Percentiles rank a stretch among this genome's conserved stretches.
Conservation (phyloP, 2,329 filamentous ascomycete genomes). For the Xylariaceae sp. region DNA sequence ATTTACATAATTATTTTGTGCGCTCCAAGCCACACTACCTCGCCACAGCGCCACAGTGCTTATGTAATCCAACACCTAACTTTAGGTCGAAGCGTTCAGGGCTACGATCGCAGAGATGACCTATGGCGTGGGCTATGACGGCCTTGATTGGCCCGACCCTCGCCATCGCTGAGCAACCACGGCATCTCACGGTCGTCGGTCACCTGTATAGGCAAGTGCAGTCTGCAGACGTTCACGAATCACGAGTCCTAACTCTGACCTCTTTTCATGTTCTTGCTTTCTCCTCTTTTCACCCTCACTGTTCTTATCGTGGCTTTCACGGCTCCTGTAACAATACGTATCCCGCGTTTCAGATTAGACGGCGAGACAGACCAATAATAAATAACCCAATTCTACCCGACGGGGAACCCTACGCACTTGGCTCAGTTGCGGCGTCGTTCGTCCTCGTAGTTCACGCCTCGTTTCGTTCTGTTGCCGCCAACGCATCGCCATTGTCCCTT, state of each 20-base stretch:
- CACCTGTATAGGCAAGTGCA: too few species aligned
- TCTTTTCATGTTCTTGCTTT: not conserved
- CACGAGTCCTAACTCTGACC: not conserved
- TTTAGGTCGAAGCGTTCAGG: not conserved
- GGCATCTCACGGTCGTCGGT: not conserved
- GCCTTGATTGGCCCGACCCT: not conserved
- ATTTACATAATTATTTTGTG: too few species aligned
- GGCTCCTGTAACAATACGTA: too few species aligned
- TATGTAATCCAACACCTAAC: too few species aligned
- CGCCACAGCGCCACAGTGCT: too few species aligned
- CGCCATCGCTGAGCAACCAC: not conserved
- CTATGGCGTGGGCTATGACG: not conserved
- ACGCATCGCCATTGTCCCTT: slow-evolving; percentile 4
- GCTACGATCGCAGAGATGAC: not conserved
- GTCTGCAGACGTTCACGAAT: not conserved
- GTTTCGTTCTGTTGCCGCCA: slow-evolving; percentile 7
- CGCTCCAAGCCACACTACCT: too few species aligned
- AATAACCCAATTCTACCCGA: not conserved
- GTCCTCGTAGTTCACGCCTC: slow-evolving; percentile 4
- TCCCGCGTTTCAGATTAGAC: not conserved
- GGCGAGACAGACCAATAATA: not conserved
- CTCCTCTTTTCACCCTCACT: not conserved
- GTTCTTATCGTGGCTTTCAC: not conserved
- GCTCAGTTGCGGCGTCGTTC: slow-evolving; percentile 10
- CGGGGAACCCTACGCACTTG: slow-evolving; percentile 2